A percentile compares a stretch with the other conserved stretches of the same genome.
Conservation (phyloP, 495 filamentous ascomycete species). For the Gamarada debralockiae region DNA sequence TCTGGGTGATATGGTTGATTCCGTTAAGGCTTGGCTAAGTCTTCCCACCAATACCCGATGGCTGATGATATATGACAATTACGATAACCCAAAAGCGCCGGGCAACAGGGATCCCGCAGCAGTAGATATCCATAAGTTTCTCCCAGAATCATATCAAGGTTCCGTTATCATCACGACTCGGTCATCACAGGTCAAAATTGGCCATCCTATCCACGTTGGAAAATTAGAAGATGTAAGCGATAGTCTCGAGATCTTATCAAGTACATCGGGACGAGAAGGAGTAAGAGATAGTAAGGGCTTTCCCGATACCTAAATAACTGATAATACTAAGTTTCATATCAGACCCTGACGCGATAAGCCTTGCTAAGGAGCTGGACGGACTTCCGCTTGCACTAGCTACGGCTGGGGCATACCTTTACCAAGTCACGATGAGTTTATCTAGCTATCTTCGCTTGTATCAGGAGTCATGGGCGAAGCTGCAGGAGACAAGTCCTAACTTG, state of each 20-base stretch:
- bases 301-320: not conserved
- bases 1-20: slow-evolving; percentile 25
- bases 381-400: slow-evolving; percentile 16
- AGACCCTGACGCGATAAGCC: slow-evolving; percentile 25
- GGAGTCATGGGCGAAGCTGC: slow-evolving; percentile 26
- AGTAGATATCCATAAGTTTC: slow-evolving; percentile 31
- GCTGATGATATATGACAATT: slow-evolving; percentile 42
- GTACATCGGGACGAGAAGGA: slow-evolving; percentile 27
- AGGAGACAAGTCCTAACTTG: slow-evolving; percentile 25
- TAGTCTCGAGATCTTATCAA: slow-evolving; percentile 33
- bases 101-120: slow-evolving; percentile 14
- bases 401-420: slow-evolving; percentile 31
- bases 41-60: slow-evolving; percentile 36
- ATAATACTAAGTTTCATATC: slow-evolving; percentile 1
- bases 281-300: slow-evolving; percentile 15
- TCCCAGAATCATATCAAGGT: slow-evolving; percentile 32
- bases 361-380: slow-evolving; percentile 27
- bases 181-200: slow-evolving; percentile 27
- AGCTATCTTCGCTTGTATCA: slow-evolving; percentile 22
- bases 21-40: slow-evolving; percentile 33
- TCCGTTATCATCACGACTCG: slow-evolving; percentile 40
- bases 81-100: slow-evolving; percentile 32
- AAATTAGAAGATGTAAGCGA: slow-evolving; percentile 31
- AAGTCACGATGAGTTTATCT: slow-evolving; percentile 15
- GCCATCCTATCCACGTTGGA: slow-evolving; percentile 24